Base-by-base conservation (phyloP, 164 flowering plant genomes). In the Dillenia turbinata region DNA sequence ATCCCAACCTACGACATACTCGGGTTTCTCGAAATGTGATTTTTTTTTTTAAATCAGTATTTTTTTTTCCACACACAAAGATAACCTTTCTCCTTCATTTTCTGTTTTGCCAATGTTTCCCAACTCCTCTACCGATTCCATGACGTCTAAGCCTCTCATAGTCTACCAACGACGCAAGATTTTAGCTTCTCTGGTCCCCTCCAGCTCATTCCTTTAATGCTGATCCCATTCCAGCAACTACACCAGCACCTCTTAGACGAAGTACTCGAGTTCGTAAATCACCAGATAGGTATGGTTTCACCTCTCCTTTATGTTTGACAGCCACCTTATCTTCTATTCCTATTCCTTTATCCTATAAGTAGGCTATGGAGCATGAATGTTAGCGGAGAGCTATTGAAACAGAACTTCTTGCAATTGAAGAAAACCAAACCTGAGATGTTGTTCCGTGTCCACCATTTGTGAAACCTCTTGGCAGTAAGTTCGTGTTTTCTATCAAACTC, bases 21-120 rank as follows among this genome's bases (percentile, higher is more conserved):
- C 7, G 7, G 40, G 40, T 33, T 33, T 33, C 40, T 33, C 7
- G 40, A 33, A 33, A 4, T 33, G 40, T 33, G 52, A 52, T n/a
- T 15, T 43, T 44, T 16, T n/a, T n/a, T n/a, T 11, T 62, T 45
- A 62, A 61, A 61, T 49, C n/a, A n/a, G n/a, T 6, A 61, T 61
- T 49, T 14, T 50, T 26, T 33, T 44, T 50, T 45, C 54, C 8
- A 45, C 47, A 9, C 6, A 60, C 14, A 11, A 54, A 24, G 49
- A 24, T 60, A 26, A 54, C n/a, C 50, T 60, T 33, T 33, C 40
- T 49, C 40, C 54, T 10, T 12, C 44, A 49, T 10, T 46, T 13
- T 8, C 47, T 13, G 40, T 33, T 33, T 33, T 33, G 40, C 7
- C 7, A 5, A 33, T 33, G 40, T 33, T 33, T 33, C 40, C 7